Base-by-base conservation (phyloP, 192 early-diverging fungal species). In the Backusella liffmaniae region DNA sequence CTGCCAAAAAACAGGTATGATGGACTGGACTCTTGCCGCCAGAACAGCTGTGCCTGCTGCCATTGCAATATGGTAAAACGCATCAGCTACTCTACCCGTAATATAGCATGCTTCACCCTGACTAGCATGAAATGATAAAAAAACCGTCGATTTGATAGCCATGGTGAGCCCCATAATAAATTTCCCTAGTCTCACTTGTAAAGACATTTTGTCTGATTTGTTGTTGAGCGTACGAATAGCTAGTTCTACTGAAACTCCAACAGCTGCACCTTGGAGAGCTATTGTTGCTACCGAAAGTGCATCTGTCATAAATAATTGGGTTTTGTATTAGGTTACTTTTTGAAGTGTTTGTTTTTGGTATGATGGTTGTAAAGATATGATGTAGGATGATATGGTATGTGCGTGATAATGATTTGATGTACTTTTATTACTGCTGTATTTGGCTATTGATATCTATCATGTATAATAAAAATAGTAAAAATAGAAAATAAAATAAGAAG, bases 31-130 rank as follows among this genome's bases (percentile, higher is more conserved):
- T 46, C 79, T 44, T 56, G 65, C 41, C 3, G 70, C 16, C 18
- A 80, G 36, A 23, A 80, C 74, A 36, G 18, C 35, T 1, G 70
- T 68, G 41, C 79, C 79, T 30, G 75, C 75, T 5, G 56, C 9
- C 74, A 80, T 76, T 26, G 75, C 70, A 13, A 76, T 3, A 37
- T 80, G 79, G 30, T 80, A 80, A 36, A 76, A 73, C 4, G 76
- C 34, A 59, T 76, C 79, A 0, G 74, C 79, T 9, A 79, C 36
- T 51, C 78, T 67, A 18, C 72, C 78, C 3, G 69, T 67, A 35
- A 79, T 39, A 39, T 35, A 4, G 12, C 78, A 79, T 49, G 67
- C 12, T 4, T 35, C 18, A 12, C 59, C 68, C 32, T 37, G 74
- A 67, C 59, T 75, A 5, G 73, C 66, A 32, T 79, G 68, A 29